Evolutionary conservation across 495 filamentous ascomycete genomes (phyloP), one percentile per base, ranked within the genome.

Genomic region (Chaetomium fimeti): DNA sequence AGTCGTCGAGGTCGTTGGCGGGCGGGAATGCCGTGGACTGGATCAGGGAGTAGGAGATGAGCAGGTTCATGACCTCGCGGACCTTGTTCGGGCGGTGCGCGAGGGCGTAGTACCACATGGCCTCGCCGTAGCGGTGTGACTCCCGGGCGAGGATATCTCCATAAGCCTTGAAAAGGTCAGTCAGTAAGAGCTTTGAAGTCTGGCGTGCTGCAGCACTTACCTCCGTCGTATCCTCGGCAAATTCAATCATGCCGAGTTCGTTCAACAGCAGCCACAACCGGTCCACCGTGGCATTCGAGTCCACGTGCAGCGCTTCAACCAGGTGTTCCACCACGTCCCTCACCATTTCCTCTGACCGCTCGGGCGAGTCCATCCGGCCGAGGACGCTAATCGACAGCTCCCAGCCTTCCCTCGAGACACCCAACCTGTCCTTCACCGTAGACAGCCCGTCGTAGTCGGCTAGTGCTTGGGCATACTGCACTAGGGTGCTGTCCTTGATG

Each of bases 101-200:
- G 13, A 92, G 86, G 47, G 93, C 87, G 73, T 92, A 96, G 79
- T 92, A 95, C 71, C 92, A 83, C 36, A 97, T 83, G 8, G 91
- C 89, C 47, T 89, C 82, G 52, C 92, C 92, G 68, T 93, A 95
- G 43, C 86, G 83, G 65, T 90, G 82, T 5, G 89, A 85, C 7
- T 82, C 83, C 32, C 85, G 78, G 3, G 84, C 81, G 49, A 92
- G 82, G 47, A 82, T 75, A 63, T 94, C 88, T 55, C 90, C 92
- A 70, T 89, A 96, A 57, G 85, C 85, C 91, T 97, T 7, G 5
- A n/a, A 49, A 36, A 9, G 32, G 32, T 36, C 4, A 22, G 45
- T 49, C 2, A 49, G 4, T 12, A 18, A 8, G 18, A n/a, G n/a
- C 15, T 20, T 49, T 42, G 22, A 54, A 27, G 56, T 78, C n/a